Evolutionary conservation across 179 eudicot genomes (phyloP).

Genomic region (Silene coronaria): DNA sequence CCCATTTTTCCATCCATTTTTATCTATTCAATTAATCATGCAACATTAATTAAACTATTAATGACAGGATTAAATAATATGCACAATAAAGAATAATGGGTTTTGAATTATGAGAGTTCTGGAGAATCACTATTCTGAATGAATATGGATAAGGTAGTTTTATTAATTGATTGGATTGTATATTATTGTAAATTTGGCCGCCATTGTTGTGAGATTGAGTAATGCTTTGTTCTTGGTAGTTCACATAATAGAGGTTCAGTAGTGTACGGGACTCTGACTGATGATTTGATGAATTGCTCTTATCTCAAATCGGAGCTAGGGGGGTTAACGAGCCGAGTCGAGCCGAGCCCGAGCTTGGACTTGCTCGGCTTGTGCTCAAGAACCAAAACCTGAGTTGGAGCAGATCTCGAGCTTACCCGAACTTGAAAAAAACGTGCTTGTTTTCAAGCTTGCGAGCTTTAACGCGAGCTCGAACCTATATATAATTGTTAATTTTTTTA

Average conservation of each 20-base stretch:
- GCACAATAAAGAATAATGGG: not conserved
- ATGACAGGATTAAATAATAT: not conserved
- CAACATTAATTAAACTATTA: not conserved
- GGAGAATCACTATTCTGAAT: too few species aligned
- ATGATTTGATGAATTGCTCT: not conserved
- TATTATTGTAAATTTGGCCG: not conserved
- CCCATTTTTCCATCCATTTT: conserved; percentile 12
- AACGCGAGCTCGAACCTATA: too few species aligned
- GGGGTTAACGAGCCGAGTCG: too few species aligned
- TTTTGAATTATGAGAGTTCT: not conserved
- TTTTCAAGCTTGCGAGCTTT: too few species aligned
- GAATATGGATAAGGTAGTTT: not conserved
- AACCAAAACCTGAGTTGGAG: too few species aligned
- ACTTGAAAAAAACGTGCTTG: too few species aligned
- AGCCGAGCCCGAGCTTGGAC: too few species aligned
- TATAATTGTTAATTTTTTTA: too few species aligned
- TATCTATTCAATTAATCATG: not conserved
- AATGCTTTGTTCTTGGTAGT: not conserved
- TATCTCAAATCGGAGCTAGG: not conserved
- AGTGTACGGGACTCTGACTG: not conserved
- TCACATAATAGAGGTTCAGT: not conserved
- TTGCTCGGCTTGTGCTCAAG: too few species aligned
- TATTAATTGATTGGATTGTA: not conserved
- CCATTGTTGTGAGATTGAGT: not conserved
- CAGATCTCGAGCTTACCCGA: too few species aligned